These are phyloP conservation scores for Acanthochlamys bracteata DNA, from an alignment of 106 monocot species.

Conservation along the genomic window DNA sequence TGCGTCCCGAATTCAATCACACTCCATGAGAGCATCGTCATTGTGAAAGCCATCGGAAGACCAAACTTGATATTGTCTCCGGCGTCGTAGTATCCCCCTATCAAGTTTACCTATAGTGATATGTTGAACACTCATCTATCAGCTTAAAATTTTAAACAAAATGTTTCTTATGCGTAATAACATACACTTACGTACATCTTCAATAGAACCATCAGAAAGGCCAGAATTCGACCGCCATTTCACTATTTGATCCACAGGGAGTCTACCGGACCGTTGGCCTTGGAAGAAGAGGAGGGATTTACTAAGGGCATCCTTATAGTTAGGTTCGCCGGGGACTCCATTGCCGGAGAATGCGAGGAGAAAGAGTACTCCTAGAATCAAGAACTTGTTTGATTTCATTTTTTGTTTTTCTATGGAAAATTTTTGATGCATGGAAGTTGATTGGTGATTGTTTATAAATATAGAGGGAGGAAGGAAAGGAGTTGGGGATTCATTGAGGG, in stretches of 20 bases:
- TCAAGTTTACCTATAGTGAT: conserved; percentile 43
- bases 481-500: no score
- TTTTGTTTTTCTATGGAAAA: not conserved
- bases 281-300: conserved; percentile 31
- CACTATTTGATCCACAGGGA: conserved; percentile 24
- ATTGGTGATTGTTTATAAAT: not conserved
- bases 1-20: conserved; percentile 42
- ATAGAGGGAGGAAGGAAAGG: not conserved
- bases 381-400: not conserved
- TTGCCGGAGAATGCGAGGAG: not conserved
- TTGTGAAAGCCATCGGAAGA: conserved; percentile 61
- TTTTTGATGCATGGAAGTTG: not conserved
- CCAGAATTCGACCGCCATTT: conserved; percentile 35
- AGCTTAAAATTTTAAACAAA: not conserved
- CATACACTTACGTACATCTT: conserved; percentile 15
- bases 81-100: conserved; percentile 60
- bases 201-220: conserved; percentile 34
- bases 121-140: not conserved
- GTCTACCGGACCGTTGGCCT: conserved; percentile 35
- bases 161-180: not conserved
- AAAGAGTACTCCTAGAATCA: not conserved
- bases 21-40: conserved; percentile 60
- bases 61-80: conserved; percentile 61
- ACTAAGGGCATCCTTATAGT: conserved; percentile 6
- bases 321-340: not conserved